phyloP scores from a whole-genome alignment of 345 rosid genomes.

The Citropsis articulata region DNA sequence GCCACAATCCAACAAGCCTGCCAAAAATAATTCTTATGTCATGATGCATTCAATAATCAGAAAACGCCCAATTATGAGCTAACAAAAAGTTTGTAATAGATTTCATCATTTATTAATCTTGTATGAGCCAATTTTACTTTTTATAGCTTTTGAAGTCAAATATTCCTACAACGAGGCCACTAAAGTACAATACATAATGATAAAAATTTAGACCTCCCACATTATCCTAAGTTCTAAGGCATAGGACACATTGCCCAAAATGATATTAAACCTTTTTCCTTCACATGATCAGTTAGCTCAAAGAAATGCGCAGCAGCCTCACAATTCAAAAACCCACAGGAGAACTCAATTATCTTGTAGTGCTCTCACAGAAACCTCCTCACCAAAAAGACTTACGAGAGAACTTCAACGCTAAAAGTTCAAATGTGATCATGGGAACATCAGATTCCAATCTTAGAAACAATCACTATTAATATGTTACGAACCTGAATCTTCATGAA shows the following conservation, averaged over 20 bases:
- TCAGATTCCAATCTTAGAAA: not conserved
- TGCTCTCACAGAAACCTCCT: not conserved
- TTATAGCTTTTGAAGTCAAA: not conserved
- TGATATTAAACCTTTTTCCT: not conserved
- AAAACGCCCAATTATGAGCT: not conserved
- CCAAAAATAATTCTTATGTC: not conserved
- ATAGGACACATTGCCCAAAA: not conserved
- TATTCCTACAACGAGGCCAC: not conserved
- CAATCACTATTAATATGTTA: not conserved
- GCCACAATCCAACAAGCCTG: constrained; percentile 23
- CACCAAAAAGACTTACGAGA: not conserved
- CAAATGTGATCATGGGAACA: not conserved
- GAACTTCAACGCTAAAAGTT: not conserved
- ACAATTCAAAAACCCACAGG: not conserved
- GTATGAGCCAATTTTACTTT: not conserved
- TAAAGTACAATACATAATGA: not conserved
- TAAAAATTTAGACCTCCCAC: not conserved
- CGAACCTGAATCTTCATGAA: not conserved
- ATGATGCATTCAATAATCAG: not conserved
- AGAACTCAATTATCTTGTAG: not conserved
- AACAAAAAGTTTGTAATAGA: not conserved
- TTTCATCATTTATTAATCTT: not conserved
- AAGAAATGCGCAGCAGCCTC: not conserved
- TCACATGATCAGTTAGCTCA: not conserved
- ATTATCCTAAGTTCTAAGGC: not conserved